Evolutionary conservation across 2,329 filamentous ascomycete species (phyloP).

Genomic region (Lachnellula cervina): DNA sequence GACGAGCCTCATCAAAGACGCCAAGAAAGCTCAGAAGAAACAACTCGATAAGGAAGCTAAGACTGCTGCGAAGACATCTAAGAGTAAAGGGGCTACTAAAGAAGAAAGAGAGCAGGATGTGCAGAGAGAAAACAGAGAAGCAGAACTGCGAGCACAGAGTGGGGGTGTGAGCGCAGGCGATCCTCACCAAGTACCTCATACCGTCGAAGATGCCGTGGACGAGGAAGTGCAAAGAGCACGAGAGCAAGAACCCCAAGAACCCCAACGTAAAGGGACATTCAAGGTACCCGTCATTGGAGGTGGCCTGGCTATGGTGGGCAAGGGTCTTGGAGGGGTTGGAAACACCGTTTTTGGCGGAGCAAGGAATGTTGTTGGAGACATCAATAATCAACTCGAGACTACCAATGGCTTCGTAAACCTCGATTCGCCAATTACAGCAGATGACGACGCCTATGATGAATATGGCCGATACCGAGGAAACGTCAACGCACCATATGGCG

Average conservation of each 20-base stretch:
- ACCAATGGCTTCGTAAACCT: slow-evolving; percentile 40
- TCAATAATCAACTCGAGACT: slow-evolving; percentile 49
- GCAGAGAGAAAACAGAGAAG: slow-evolving; percentile 36
- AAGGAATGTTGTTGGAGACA: slow-evolving; percentile 43
- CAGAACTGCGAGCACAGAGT: slow-evolving; percentile 39
- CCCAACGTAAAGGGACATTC: slow-evolving; percentile 16
- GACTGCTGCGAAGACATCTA: slow-evolving; percentile 49
- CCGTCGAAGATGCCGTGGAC: slow-evolving; percentile 41
- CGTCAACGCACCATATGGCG: slow-evolving; percentile 13
- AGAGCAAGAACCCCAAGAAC: slow-evolving; percentile 9
- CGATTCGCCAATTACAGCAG: slow-evolving; percentile 15
- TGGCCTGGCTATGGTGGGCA: slow-evolving; percentile 21
- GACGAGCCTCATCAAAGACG: slow-evolving; percentile 74
- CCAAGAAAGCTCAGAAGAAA: slow-evolving; percentile 75
- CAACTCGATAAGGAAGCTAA: slow-evolving; percentile 38
- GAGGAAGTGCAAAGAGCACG: slow-evolving; percentile 31
- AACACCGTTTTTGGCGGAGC: slow-evolving; percentile 40
- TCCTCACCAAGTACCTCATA: slow-evolving; percentile 49
- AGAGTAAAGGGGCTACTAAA: slow-evolving; percentile 20
- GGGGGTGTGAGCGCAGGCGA: slow-evolving; percentile 49
- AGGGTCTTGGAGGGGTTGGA: slow-evolving; percentile 23
- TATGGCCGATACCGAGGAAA: slow-evolving; percentile 27
- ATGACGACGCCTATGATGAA: slow-evolving; percentile 27
- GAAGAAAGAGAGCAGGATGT: slow-evolving; percentile 32
- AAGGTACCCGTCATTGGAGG: slow-evolving; percentile 22